Base-by-base conservation (phyloP, 352 stramenopile genomes). In the Albugo candida region DNA sequence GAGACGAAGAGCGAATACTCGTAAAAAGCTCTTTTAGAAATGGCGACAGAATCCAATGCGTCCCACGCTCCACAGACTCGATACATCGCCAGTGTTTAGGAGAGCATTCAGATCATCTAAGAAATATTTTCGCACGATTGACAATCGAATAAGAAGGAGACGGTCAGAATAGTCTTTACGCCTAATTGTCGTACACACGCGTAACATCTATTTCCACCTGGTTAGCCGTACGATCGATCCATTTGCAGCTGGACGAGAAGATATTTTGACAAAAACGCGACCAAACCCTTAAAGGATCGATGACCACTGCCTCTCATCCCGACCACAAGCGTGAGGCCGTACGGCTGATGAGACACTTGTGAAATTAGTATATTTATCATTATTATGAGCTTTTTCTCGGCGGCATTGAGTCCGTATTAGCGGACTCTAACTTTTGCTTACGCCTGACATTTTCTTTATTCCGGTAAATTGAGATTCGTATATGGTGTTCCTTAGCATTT, bases 211-310 rank as follows among this genome's bases (percentile, higher is more conserved):
- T 92, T 13, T 81, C 68, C 84, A 84, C 97, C 49, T 97, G 89
- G 0, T 52, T 64, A 70, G 13, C 79, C 81, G 54, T 97, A 97
- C 12, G 71, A 86, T 58, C 96, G 96, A 37, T 80, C 94, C 34
- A 97, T 97, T 51, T 97, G 89, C 54, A 97, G 97, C 59, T 95
- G 82, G 53, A 96, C 95, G 12, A 97, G 63, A 52, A 91, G 83
- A 61, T 91, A 97, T 55, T 97, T 83, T 16, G 86, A 83, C 66
- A 97, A 92, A 40, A 79, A 95, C n/a, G 94, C 83, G 0, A 87
- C 84, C 3, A 97, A 64, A 11, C 71, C 92, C 19, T 84, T 96
- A 5, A 97, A 70, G 8, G 63, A 88, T 56, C 97, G 95, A 37
- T 87, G 83, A 0, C 89, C 91, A 40, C 75, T 93, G 2, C 87